Percentiles rank a stretch among this genome's conserved stretches.
Conservation (phyloP, 192 early-diverging fungal genomes). For the Coemansia sp. region DNA sequence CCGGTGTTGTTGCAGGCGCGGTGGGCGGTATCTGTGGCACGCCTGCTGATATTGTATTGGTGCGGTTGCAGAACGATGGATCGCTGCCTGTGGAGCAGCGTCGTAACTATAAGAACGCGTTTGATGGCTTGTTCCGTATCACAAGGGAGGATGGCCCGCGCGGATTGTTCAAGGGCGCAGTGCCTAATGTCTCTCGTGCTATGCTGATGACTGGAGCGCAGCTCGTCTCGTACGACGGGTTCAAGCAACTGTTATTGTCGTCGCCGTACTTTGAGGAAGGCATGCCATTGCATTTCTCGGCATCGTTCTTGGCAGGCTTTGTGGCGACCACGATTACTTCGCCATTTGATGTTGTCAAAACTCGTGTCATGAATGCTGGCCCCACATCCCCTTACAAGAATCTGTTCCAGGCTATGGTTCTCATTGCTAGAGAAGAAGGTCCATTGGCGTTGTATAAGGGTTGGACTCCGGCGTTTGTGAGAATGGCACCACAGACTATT, state of each 20-base stretch:
- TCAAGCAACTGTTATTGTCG: constrained; percentile 71
- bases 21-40: constrained; percentile 74
- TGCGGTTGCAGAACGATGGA: constrained; percentile 83
- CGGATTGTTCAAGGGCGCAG: constrained; percentile 87
- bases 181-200: constrained; percentile 88
- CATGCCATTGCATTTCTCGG: constrained; percentile 66
- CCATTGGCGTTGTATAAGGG: constrained; percentile 76
- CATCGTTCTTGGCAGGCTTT: constrained; percentile 74
- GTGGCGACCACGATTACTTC: constrained; percentile 78
- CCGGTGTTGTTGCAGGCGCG: constrained; percentile 46
- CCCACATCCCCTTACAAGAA: constrained; percentile 40
- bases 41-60: constrained; percentile 80
- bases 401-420: constrained; percentile 49
- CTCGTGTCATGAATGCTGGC: constrained; percentile 80
- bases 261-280: constrained; percentile 66
- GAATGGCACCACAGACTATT: constrained; percentile 84
- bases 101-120: constrained; percentile 75
- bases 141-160: constrained; percentile 72
- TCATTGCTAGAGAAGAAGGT: constrained; percentile 71
- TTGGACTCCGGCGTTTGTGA: constrained; percentile 80
- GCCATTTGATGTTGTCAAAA: constrained; percentile 83
- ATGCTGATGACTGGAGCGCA: constrained; percentile 82
- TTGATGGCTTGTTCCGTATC: constrained; percentile 76
- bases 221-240: constrained; percentile 74
- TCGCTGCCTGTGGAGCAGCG: constrained; percentile 63